Conservation (phyloP, 495 filamentous ascomycete species). For the Hypoxylon cercidicola region DNA sequence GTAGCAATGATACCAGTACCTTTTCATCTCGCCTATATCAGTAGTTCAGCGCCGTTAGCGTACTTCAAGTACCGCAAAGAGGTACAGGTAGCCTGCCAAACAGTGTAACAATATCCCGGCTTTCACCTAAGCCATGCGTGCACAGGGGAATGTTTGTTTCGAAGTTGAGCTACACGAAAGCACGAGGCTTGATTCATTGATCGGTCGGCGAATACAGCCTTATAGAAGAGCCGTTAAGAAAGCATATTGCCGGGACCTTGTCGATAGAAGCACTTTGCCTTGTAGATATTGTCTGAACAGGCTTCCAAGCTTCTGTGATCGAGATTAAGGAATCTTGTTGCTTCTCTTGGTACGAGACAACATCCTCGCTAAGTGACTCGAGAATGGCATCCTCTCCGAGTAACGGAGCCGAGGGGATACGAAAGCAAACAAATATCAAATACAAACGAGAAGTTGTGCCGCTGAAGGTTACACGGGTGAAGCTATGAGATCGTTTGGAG, state of each 20-base stretch:
- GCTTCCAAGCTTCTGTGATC: background rate
- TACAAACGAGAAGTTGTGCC: background rate
- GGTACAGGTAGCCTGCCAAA: constrained; percentile 9
- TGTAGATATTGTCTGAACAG: background rate
- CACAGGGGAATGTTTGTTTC: too few species aligned
- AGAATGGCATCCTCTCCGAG: too few species aligned
- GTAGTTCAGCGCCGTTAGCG: constrained; percentile 17
- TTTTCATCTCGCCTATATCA: constrained; percentile 6
- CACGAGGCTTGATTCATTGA: too few species aligned
- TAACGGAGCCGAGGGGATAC: too few species aligned
- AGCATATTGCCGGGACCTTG: too few species aligned
- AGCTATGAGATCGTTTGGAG: background rate
- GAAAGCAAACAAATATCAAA: background rate
- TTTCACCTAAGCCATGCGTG: background rate
- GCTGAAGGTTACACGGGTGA: background rate
- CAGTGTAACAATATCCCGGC: background rate
- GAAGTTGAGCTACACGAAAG: background rate
- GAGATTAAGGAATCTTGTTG: too few species aligned
- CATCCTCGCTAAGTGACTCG: too few species aligned
- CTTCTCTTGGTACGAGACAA: too few species aligned
- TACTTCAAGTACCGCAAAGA: constrained; percentile 14
- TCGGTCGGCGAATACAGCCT: too few species aligned
- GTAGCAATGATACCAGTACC: background rate
- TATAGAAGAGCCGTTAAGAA: too few species aligned
- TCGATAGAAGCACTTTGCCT: too few species aligned